A percentile compares a stretch with the other conserved stretches of the same genome.
phyloP scores from a whole-genome alignment of 306 rosid genomes.

The Quercus mongolica region DNA sequence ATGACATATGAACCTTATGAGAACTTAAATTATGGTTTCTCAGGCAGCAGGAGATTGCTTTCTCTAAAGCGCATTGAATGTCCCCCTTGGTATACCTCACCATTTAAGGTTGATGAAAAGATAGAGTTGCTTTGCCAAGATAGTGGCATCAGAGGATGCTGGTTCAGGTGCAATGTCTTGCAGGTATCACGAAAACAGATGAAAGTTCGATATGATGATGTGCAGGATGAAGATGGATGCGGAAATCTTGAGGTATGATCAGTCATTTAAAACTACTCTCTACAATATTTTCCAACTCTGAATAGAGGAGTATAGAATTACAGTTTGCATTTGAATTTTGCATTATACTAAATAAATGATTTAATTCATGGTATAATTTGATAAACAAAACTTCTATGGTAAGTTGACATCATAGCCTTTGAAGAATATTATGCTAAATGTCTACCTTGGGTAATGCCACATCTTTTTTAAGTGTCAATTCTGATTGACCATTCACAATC shows the following conservation, averaged over 20 bases:
- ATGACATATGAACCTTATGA: slow-evolving; percentile 40
- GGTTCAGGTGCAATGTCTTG: slow-evolving; percentile 90
- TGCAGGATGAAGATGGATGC: slow-evolving; percentile 81
- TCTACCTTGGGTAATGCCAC: background rate
- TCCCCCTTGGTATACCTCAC: slow-evolving; percentile 43
- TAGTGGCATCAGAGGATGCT: slow-evolving; percentile 99
- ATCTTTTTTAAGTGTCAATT: background rate
- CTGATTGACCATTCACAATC: background rate
- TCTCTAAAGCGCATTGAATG: slow-evolving; percentile 48
- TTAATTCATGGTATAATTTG: background rate
- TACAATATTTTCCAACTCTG: slow-evolving; percentile 4
- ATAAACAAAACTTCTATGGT: background rate
- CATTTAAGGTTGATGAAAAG: slow-evolving; percentile 65
- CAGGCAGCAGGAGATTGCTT: slow-evolving; percentile 41
- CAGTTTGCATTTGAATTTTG: background rate
- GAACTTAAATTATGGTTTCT: slow-evolving; percentile 42
- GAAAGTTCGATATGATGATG: slow-evolving; percentile 75
- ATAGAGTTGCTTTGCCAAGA: slow-evolving; percentile 95
- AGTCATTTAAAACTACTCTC: slow-evolving; percentile 2
- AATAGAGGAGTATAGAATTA: slow-evolving; percentile 11
- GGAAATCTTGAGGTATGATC: slow-evolving; percentile 86
- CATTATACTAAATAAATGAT: background rate
- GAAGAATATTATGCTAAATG: background rate
- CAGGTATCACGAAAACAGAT: slow-evolving; percentile 67
- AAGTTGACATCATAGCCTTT: background rate